Percentiles rank a stretch among this genome's conserved stretches.
phyloP scores from a whole-genome alignment of 2,329 filamentous ascomycete genomes.

The Colletotrichum sp. region DNA sequence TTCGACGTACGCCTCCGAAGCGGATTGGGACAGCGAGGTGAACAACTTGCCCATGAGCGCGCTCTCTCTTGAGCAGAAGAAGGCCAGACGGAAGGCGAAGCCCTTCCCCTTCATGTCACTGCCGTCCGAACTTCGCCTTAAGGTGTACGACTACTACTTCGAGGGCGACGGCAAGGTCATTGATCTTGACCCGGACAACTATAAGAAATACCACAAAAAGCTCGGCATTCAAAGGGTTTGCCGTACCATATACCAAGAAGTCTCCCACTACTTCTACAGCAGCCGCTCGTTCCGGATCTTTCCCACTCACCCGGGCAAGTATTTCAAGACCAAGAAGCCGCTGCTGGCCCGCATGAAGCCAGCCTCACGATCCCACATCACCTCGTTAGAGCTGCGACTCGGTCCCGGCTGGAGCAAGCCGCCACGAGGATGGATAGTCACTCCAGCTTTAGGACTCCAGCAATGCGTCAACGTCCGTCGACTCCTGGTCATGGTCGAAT shows the following conservation, averaged over 20 bases:
- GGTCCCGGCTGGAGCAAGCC: constrained; percentile 77
- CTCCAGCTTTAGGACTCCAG: constrained; percentile 64
- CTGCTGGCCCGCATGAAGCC: constrained; percentile 70
- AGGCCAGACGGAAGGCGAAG: constrained; percentile 26
- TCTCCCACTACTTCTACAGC: constrained; percentile 70
- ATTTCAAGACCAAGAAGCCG: constrained; percentile 77
- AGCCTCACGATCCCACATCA: constrained; percentile 64
- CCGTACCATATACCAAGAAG: constrained; percentile 66
- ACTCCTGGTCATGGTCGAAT: constrained; percentile 73
- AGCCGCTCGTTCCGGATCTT: constrained; percentile 69
- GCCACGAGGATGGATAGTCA: constrained; percentile 73
- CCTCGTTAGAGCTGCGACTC: constrained; percentile 70
- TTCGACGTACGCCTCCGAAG: constrained; percentile 41
- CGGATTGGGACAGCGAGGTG: constrained; percentile 46
- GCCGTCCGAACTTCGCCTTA: constrained; percentile 72
- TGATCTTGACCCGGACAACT: constrained; percentile 72
- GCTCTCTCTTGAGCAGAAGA: constrained; percentile 39
- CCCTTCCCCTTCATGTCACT: constrained; percentile 71
- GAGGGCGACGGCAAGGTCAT: constrained; percentile 57
- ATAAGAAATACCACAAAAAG: constrained; percentile 63
- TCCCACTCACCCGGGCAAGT: constrained; percentile 65
- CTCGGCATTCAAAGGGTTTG: constrained; percentile 67
- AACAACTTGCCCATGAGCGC: constrained; percentile 45
- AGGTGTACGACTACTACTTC: constrained; percentile 71
- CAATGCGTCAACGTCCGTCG: constrained; percentile 65